These are phyloP conservation scores for Sanghuangporus weigelae DNA, from an alignment of 1,284 basidiomycete genomes.

Conservation along the genomic window DNA sequence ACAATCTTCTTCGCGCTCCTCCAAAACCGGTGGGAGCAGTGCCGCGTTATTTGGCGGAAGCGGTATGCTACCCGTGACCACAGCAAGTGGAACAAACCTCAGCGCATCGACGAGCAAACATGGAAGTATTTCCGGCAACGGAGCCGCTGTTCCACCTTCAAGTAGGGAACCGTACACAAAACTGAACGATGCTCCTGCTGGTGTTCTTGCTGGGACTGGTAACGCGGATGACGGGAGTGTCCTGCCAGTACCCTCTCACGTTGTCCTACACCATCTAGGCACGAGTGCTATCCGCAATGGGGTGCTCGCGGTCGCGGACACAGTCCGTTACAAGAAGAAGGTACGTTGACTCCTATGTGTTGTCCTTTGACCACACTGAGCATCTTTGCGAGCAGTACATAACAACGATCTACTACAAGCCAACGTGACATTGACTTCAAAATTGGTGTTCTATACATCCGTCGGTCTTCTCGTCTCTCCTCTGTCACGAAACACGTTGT, in stretches of 20 bases:
- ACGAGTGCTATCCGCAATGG: constrained; percentile 96
- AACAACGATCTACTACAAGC: constrained; percentile 64
- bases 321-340: constrained; percentile 92
- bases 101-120: constrained; percentile 27
- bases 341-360: constrained; percentile 36
- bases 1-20: constrained; percentile 21
- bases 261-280: constrained; percentile 92
- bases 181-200: constrained; percentile 23
- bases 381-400: constrained; percentile 42
- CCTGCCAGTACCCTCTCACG: constrained; percentile 90
- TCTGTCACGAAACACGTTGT: background rate
- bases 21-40: constrained; percentile 21
- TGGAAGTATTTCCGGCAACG: constrained; percentile 28
- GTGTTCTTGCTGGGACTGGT: constrained; percentile 26
- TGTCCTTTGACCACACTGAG: constrained; percentile 8
- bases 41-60: constrained; percentile 3
- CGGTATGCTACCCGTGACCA: constrained; percentile 33
- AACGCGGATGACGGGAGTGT: constrained; percentile 89
- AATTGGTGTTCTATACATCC: background rate
- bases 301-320: constrained; percentile 89
- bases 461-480: background rate
- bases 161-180: constrained; percentile 25
- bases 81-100: constrained; percentile 40
- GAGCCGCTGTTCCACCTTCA: constrained; percentile 27
- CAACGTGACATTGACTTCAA: constrained; percentile 31